Percentiles rank a stretch among this genome's conserved stretches.
Evolutionary conservation across 495 filamentous ascomycete species (phyloP).

Genomic region (Aspergillus coremiiformis): DNA sequence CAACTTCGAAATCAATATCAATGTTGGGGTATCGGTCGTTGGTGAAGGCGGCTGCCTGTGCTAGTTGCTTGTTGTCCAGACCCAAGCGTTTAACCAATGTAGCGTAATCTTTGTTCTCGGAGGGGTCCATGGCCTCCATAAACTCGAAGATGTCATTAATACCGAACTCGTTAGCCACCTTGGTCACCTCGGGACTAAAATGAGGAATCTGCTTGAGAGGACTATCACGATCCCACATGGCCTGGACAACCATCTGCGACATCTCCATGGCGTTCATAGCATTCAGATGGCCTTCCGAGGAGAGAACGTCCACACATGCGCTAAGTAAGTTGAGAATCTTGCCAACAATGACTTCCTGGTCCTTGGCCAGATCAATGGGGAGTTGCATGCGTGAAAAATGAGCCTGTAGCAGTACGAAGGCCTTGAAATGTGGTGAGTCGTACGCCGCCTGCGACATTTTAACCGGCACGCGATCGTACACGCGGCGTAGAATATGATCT

Average conservation of each 20-base stretch:
- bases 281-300: slow-evolving; percentile 91
- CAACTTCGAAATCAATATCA: slow-evolving; percentile 79
- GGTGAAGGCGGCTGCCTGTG: slow-evolving; percentile 89
- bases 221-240: slow-evolving; percentile 97
- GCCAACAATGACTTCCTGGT: slow-evolving; percentile 80
- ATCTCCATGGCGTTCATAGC: slow-evolving; percentile 99
- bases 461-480: slow-evolving; percentile 90
- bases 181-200: slow-evolving; percentile 76
- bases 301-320: slow-evolving; percentile 90
- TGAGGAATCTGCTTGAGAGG: slow-evolving; percentile 97
- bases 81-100: slow-evolving; percentile 67
- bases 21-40: slow-evolving; percentile 94
- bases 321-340: slow-evolving; percentile 84
- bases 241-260: slow-evolving; percentile 98
- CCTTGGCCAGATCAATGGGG: slow-evolving; percentile 92
- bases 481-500: slow-evolving; percentile 75
- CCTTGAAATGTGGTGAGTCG: slow-evolving; percentile 96
- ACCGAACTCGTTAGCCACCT: slow-evolving; percentile 72
- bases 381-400: slow-evolving; percentile 97
- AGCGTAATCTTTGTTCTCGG: slow-evolving; percentile 73
- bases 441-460: slow-evolving; percentile 83
- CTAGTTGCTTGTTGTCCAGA: slow-evolving; percentile 73
- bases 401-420: slow-evolving; percentile 90
- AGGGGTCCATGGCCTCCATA: slow-evolving; percentile 96
- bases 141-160: slow-evolving; percentile 95